Evolutionary conservation across 2,329 filamentous ascomycete species (phyloP).

Genomic region (Fusarium brevicatenulatum): DNA sequence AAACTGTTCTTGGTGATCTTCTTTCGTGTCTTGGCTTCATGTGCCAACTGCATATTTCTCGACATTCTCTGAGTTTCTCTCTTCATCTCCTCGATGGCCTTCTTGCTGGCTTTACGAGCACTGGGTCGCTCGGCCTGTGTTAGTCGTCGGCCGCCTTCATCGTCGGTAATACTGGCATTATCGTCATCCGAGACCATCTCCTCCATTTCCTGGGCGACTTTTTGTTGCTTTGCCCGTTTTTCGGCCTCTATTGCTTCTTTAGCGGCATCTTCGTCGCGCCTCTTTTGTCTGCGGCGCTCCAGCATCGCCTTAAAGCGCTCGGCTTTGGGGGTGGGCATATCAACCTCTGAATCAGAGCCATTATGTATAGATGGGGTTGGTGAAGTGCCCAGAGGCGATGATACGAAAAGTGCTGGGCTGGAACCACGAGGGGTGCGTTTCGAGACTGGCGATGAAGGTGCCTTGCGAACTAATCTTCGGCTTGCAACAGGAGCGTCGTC

Average conservation of each 20-base stretch:
- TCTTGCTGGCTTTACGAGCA: conserved; percentile 88
- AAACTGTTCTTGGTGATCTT: conserved; percentile 86
- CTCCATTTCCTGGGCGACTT: conserved; percentile 50
- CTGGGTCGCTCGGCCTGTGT: conserved; percentile 75
- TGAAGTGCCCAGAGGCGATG: conserved; percentile 57
- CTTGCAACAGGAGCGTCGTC: conserved; percentile 55
- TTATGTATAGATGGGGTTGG: conserved; percentile 44
- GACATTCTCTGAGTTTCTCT: conserved; percentile 92
- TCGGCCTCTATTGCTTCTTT: conserved; percentile 61
- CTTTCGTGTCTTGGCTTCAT: conserved; percentile 91
- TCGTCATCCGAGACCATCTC: conserved; percentile 50
- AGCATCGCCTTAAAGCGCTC: conserved; percentile 77
- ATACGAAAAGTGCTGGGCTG: conserved; percentile 65
- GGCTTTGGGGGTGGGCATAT: conserved; percentile 60
- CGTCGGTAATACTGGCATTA: conserved; percentile 67
- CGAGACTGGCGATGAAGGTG: conserved; percentile 48
- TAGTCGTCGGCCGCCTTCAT: conserved; percentile 70
- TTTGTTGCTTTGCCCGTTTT: conserved; percentile 51
- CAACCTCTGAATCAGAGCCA: conserved; percentile 57
- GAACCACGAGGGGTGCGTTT: conserved; percentile 41
- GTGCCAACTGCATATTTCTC: conserved; percentile 88
- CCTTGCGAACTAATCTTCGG: conserved; percentile 53
- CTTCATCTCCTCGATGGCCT: conserved; percentile 93
- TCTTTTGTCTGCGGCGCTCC: conserved; percentile 77
- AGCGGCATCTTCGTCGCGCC: conserved; percentile 72